Evolutionary conservation across 1,139 yeast species (phyloP).

Genomic region (Hansenula lynferdii): DNA sequence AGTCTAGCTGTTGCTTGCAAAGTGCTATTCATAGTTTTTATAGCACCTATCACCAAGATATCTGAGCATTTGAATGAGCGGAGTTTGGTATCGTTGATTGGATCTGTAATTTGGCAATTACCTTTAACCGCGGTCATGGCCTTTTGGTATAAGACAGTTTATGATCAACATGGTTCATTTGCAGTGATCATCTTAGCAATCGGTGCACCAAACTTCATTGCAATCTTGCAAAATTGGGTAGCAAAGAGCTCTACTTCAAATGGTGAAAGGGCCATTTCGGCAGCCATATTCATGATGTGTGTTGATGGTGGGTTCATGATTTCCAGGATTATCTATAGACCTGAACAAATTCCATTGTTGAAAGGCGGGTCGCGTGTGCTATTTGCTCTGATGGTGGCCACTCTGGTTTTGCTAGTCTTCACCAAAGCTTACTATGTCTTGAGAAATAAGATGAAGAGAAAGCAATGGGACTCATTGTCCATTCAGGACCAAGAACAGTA

Average conservation of each 20-base stretch:
- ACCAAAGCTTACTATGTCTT: background rate
- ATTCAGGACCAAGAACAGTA: background rate
- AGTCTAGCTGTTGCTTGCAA: background rate
- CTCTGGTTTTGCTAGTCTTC: background rate
- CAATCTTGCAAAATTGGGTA: slow-evolving; percentile 31
- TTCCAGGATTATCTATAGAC: background rate
- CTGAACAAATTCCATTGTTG: background rate
- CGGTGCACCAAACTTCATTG: slow-evolving; percentile 43
- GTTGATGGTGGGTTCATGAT: slow-evolving; percentile 49
- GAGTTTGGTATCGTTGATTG: slow-evolving; percentile 28
- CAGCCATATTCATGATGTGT: slow-evolving; percentile 55
- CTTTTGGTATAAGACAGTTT: slow-evolving; percentile 44
- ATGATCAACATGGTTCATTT: slow-evolving; percentile 46
- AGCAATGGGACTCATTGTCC: background rate
- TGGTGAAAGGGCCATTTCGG: slow-evolving; percentile 48
- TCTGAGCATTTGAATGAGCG: slow-evolving; percentile 36
- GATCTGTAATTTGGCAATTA: slow-evolving; percentile 33
- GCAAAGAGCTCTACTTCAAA: slow-evolving; percentile 55
- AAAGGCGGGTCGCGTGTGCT: background rate
- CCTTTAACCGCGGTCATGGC: slow-evolving; percentile 39
- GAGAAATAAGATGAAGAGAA: background rate
- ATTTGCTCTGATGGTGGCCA: background rate
- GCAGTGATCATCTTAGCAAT: slow-evolving; percentile 36
- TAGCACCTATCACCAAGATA: slow-evolving; percentile 29
- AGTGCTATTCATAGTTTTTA: background rate